phyloP scores from a whole-genome alignment of 208 protist species.

The Acanthamoeba polyphaga region DNA sequence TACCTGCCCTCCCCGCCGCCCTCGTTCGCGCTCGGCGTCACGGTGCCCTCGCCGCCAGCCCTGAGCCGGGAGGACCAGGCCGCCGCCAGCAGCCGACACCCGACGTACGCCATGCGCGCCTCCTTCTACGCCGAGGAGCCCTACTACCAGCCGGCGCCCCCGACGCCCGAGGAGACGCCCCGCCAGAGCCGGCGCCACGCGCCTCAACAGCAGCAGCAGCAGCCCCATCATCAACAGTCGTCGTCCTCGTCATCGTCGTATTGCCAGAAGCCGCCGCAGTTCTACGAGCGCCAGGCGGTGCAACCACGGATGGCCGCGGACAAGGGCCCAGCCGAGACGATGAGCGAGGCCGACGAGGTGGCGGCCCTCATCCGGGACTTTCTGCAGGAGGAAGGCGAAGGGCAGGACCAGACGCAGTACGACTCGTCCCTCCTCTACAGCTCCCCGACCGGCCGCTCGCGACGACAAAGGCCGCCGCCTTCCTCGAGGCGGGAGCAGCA shows the following conservation, averaged over 20 bases:
- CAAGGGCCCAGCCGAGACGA: not conserved
- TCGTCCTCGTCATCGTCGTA: too few relatives aligned
- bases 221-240: not conserved
- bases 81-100: not conserved
- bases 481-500: too few relatives aligned
- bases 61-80: not conserved
- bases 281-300: too few relatives aligned
- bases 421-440: not conserved
- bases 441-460: not conserved
- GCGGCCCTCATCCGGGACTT: not conserved
- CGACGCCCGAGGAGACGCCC: not conserved
- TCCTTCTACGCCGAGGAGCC: conserved; percentile 2
- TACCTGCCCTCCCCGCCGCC: not conserved
- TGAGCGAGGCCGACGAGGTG: not conserved
- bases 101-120: not conserved
- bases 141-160: not conserved
- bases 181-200: not conserved
- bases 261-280: too few relatives aligned
- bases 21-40: not conserved
- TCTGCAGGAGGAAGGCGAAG: not conserved
- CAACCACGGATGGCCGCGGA: not conserved
- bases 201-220: not conserved
- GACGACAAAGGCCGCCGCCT: too few relatives aligned
- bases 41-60: not conserved
- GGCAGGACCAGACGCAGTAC: not conserved